Evolutionary conservation across 495 filamentous ascomycete genomes (phyloP), one percentile per base, ranked within the genome.

Genomic region (Penicillium robsamsonii): DNA sequence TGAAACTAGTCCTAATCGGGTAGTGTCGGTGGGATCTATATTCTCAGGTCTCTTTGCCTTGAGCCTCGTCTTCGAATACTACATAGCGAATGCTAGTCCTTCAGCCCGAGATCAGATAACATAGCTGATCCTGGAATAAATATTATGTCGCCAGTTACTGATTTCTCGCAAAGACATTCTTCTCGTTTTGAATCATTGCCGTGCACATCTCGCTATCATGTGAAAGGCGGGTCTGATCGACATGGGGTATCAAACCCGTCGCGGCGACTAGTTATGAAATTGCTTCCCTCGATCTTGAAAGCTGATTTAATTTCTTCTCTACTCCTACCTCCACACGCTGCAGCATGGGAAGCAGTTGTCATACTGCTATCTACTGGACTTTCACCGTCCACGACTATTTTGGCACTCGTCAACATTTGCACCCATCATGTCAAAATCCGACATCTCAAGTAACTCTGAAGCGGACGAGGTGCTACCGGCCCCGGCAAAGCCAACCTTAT

Each of bases 341-440:
- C 25, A 46, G 43, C 2, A 46, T 46, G 43, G 22, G 5, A 25
- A 27, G 22, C 11, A 8, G 11, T 7, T 17, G 10, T 8, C 42
- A 25, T 15, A 27, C 43, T 15, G 22, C 24, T 9, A 46, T 29
- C 24, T 25, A 46, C 24, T 12, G n/a, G 13, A 27, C 25, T 4
- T 9, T n/a, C 13, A 27, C 24, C 9, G 7, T 27, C 15, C 46
- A 35, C 24, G 46, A 37, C 18, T 29, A 0, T 1, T 13, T 20
- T 22, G 24, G 24, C 15, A n/a, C 12, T 8, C 41, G n/a, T 8
- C 31, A 15, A 27, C 31, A 13, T 45, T 40, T 46, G 20, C 30
- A 15, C 13, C 38, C 24, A 56, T 17, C 37, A 69, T 68, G 68
- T 62, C 64, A n/a, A 69, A 66, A 50, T 42, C 57, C 1, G 64